Evolutionary conservation across 768 basidiomycete genomes (phyloP), one percentile per base, ranked within the genome.

Genomic region (Imleria badia): DNA sequence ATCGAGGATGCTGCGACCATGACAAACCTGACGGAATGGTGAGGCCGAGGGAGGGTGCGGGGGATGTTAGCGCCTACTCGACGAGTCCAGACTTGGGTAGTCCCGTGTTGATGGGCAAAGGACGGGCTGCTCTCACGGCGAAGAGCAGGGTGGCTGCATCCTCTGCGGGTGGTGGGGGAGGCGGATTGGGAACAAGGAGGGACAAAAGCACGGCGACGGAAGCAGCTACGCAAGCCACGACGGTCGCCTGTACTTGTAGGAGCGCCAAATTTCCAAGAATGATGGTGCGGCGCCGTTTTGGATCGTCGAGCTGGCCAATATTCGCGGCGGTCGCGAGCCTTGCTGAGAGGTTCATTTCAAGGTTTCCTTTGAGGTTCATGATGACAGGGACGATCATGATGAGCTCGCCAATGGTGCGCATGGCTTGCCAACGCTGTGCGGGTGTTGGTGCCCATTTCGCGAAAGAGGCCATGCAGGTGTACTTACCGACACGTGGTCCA

Each of bases 301-400:
- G 83, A 33, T 85, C 81, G 67, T 98, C 94, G 6, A 99, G 84
- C 56, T 94, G 85, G 41, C 96, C 96, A 47, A 95, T 86, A 61
- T 98, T 97, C 6, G 95, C 90, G 2, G 94, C 89, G 0, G 97
- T 99, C 1, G 91, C 89, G n/a, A 99, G 79, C 14, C 96, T 83
- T 1, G 97, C 94, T 5, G 94, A 95, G 8, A 99, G 85, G 60
- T 97, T 98, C 96, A 98, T 98, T 72, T 98, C 97, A 35, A 98
- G 81, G 66, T 99, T 93, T n/a, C 96, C 97, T 65, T 97, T 98
- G 52, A 99, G 82, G 63, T 98, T 98, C 59, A 93, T 81, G 19
- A 98, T 77, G 56, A 95, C 94, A 12, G 96, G 95, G 5, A 98
- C 86, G 49, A 98, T 91, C 79, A 98, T 93, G 62, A 98, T 94